Evolutionary conservation across 495 filamentous ascomycete genomes (phyloP).

Genomic region (Chlorociboria aeruginascens): DNA sequence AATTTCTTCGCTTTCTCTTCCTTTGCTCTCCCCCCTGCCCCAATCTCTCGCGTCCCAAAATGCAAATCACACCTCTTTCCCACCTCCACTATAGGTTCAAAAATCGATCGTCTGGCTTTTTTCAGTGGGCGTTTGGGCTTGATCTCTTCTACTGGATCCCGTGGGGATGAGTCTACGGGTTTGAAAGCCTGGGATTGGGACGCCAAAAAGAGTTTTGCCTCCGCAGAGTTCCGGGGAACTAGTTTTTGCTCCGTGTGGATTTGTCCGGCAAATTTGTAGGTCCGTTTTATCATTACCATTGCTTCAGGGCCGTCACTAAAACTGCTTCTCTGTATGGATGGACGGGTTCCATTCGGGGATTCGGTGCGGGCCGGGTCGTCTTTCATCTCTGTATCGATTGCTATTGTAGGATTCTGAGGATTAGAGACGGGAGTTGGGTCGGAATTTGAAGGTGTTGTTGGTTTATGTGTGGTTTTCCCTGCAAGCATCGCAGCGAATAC

Average conservation of each 20-base stretch:
- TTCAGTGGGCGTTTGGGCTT: conserved; percentile 51
- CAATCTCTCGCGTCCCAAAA: conserved; percentile 21
- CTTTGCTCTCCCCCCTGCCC: conserved; percentile 14
- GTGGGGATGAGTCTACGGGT: background rate
- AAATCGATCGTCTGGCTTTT: conserved; percentile 61
- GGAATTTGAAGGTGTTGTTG: conserved; percentile 3
- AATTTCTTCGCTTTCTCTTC: conserved; percentile 61
- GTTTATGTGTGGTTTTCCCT: conserved; percentile 9
- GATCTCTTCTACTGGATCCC: conserved; percentile 10
- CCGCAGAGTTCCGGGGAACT: conserved; percentile 66
- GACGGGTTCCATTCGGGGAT: conserved; percentile 1
- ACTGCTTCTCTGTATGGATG: conserved; percentile 1
- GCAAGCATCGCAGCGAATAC: conserved; percentile 72
- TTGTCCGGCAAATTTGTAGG: conserved; percentile 86
- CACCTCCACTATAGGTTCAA: conserved; percentile 56
- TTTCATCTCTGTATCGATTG: background rate
- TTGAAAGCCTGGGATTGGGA: conserved; percentile 24
- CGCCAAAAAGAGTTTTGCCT: conserved; percentile 64
- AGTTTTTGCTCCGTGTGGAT: conserved; percentile 71
- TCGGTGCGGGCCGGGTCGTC: background rate
- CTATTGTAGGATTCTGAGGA: too few relatives aligned
- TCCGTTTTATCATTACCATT: conserved; percentile 73
- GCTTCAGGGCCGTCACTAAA: conserved; percentile 25
- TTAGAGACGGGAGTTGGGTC: background rate
- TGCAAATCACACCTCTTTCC: conserved; percentile 36